Percentiles rank a stretch among this genome's conserved stretches.
Conservation (phyloP, 805 yeast species). For the Candida silvatica region DNA sequence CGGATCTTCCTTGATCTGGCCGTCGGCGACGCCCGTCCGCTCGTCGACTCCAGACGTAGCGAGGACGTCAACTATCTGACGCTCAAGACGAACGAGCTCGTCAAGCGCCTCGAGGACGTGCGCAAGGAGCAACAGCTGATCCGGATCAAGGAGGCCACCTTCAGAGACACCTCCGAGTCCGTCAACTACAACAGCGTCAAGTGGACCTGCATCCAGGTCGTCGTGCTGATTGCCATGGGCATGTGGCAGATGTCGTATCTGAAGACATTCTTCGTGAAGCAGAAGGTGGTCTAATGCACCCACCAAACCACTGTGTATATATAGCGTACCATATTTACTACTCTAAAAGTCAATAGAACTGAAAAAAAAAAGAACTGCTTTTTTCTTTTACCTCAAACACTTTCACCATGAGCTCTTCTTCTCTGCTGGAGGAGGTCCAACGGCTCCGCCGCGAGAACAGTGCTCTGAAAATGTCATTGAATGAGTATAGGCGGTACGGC, state of each 20-base stretch:
- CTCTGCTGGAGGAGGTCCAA: conserved; percentile 1
- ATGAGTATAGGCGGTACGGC: conserved; percentile 81
- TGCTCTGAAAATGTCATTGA: conserved; percentile 25
- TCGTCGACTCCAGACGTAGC: conserved; percentile 61
- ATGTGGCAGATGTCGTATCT: conserved; percentile 68
- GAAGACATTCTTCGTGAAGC: conserved; percentile 71
- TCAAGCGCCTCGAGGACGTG: conserved; percentile 49
- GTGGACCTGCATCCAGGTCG: conserved; percentile 64
- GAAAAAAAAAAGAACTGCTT: too few relatives aligned
- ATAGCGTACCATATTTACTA: not conserved
- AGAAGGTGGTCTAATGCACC: conserved; percentile 45
- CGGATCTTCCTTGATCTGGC: conserved; percentile 66
- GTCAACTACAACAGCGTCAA: conserved; percentile 63
- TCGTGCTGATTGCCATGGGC: conserved; percentile 60
- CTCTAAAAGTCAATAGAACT: too few relatives aligned
- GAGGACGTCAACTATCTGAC: conserved; percentile 47
- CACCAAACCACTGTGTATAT: not conserved
- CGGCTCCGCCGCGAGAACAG: not conserved
- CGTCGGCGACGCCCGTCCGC: conserved; percentile 53
- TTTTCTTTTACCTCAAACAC: too few relatives aligned
- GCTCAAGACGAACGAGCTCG: conserved; percentile 46
- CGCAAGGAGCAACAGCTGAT: conserved; percentile 58
- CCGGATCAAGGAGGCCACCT: conserved; percentile 66
- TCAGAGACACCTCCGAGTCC: conserved; percentile 64
- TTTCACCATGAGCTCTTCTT: too few relatives aligned